Evolutionary conservation across 2,329 filamentous ascomycete genomes (phyloP), one percentile per base, ranked within the genome.

Genomic region (Colletotrichum acutatum): DNA sequence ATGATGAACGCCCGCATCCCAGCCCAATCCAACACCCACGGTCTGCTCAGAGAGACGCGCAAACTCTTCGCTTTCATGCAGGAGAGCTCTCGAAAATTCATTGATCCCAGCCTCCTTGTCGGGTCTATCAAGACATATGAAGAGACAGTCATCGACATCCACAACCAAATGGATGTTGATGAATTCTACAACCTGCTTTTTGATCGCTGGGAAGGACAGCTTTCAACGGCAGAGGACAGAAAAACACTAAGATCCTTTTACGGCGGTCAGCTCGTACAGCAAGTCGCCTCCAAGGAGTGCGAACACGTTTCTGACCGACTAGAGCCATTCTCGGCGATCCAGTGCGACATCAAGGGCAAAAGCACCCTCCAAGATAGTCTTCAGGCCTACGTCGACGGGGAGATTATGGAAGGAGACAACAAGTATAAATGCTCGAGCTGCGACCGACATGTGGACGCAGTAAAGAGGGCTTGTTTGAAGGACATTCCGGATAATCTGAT

Each of bases 401-500:
- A 99, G 82, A 91, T 97, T 46, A 95, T 99, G 93, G 95, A 98
- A 86, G 97, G 97, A 76, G 95, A 98, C 78, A 98, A 99, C 85
- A 98, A 98, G 84, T 99, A 98, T 86, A 97, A 97, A 76, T 99
- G 97, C 83, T 95, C 95, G 34, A 93, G 91, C 5, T 99, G 97
- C 80, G 94, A 95, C 74, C 90, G 90, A 12, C 93, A 97, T 77
- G 97, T 99, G 19, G 93, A 98, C 82, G 97, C 97, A 24, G 94
- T 98, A 76, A 98, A 98, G 82, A 90, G 94, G 77, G 94, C 95
- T 14, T 98, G 96, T 77, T 85, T 98, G 70, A 98, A 98, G 80
- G 93, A 97, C 74, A 90, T 98, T 7, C 96, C 97, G 0, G 93
- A 99, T 82, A 95, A 98, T 78, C 85, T 99, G 52, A 98, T 98